Conservation (phyloP, 1,284 basidiomycete genomes). For the Microbotryum saponariae region DNA sequence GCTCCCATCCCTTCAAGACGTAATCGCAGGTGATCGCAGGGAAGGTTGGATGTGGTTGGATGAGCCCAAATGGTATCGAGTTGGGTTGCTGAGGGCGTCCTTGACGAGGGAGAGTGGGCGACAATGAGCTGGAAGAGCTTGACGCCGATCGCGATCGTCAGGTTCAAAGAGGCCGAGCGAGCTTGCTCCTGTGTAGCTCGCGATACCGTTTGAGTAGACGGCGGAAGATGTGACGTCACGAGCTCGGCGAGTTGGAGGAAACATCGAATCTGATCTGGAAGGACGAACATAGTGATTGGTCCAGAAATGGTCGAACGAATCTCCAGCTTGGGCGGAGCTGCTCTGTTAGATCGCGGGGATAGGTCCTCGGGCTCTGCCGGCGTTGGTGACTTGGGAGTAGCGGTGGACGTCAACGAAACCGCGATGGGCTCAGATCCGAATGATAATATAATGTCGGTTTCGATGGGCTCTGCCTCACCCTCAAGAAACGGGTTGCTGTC, state of each 20-base stretch:
- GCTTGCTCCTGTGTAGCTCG: neutral
- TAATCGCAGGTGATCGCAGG: constrained; percentile 39
- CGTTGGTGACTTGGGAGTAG: neutral
- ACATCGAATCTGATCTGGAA: neutral
- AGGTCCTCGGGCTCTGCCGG: neutral
- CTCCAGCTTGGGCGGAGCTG: neutral
- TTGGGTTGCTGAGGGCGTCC: neutral
- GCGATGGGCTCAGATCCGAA: constrained; percentile 8
- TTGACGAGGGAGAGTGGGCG: neutral
- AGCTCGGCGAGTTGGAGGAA: neutral
- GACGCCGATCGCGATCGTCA: neutral
- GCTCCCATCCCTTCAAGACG: constrained; percentile 35
- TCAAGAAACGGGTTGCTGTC: too few relatives aligned
- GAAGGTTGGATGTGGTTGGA: constrained; percentile 29
- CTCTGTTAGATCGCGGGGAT: too few relatives aligned
- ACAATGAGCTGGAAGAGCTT: neutral
- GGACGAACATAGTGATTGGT: neutral
- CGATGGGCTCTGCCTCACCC: too few relatives aligned
- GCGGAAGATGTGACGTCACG: neutral
- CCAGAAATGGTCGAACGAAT: neutral
- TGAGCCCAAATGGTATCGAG: neutral
- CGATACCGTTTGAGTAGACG: neutral
- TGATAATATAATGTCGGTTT: constrained; percentile 17
- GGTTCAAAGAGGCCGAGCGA: neutral
- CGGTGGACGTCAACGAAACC: constrained; percentile 1